A percentile compares a stretch with the other conserved stretches of the same genome.
These are phyloP conservation scores for Halophytophthora polymorphica DNA, from an alignment of 352 stramenopile genomes.

Conservation along the genomic window DNA sequence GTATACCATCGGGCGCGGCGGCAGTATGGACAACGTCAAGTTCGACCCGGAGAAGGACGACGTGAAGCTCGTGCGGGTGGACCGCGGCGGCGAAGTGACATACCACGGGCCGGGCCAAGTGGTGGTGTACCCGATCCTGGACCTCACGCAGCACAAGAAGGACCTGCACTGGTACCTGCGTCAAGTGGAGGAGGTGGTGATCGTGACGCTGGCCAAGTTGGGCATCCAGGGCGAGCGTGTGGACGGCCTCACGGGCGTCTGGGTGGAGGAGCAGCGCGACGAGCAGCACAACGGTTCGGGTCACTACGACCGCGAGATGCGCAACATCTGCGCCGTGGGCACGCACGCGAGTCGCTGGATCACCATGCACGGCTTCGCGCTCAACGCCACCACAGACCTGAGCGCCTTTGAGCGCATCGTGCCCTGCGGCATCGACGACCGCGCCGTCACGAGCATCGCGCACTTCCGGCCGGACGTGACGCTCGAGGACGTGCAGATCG, in stretches of 20 bases:
- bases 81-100: conserved; percentile 98
- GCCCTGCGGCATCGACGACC: conserved; percentile 95
- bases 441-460: conserved; percentile 81
- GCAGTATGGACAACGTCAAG: conserved; percentile 87
- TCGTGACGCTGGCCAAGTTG: conserved; percentile 87
- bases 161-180: conserved; percentile 98
- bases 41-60: conserved; percentile 64
- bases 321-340: conserved; percentile 96
- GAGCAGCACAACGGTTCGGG: conserved; percentile 15
- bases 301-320: conserved; percentile 56
- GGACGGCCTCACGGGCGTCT: conserved; percentile 94
- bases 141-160: conserved; percentile 92
- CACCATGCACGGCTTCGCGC: conserved; percentile 97
- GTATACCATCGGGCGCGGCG: conserved; percentile 96
- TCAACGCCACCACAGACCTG: conserved; percentile 96
- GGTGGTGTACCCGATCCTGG: conserved; percentile 97
- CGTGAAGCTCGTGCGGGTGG: conserved; percentile 93
- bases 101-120: conserved; percentile 98
- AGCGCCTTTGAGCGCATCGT: conserved; percentile 94
- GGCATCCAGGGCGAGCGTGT: conserved; percentile 89
- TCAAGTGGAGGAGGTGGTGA: conserved; percentile 95
- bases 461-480: conserved; percentile 45
- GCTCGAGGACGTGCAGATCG: conserved; percentile 60
- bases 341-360: conserved; percentile 96
- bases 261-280: conserved; percentile 77